Evolutionary conservation across 2,329 filamentous ascomycete species (phyloP), one percentile per base, ranked within the genome.

Genomic region (Curvularia eragrostidis): DNA sequence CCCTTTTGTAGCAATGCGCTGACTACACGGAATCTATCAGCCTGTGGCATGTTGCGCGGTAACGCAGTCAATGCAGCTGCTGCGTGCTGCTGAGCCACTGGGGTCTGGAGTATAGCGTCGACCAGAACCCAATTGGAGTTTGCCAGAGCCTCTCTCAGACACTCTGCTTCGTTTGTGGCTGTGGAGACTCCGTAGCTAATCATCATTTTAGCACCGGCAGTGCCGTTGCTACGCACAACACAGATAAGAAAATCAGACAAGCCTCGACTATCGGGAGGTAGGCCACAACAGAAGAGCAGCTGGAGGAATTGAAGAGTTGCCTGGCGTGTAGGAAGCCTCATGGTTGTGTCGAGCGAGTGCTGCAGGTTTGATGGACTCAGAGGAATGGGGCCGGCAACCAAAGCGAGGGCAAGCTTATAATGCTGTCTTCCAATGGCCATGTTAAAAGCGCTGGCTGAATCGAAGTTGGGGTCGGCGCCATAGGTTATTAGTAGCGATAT

Each of bases 381-480:
- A 34, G 56, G 62, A 19, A 67, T 69, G 1, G 72, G 65, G 0
- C 73, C 72, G 41, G 72, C 65, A 4, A 70, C 67, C 39, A 76
- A 39, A 9, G 69, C 67, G 39, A 74, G 58, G 3, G 70, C 63
- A 38, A 73, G 46, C 13, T 65, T 68, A 59, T 73, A 76, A 18
- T 72, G 65, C 26, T 71, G 66, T 43, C 61, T 63, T 10, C 70
- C 66, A 32, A 76, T 72, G 3, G 73, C 67, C 61, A 67, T 71
- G 12, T 70, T 70, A 2, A 75, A 52, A 48, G 73, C 73, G 53
- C 65, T 69, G 44, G 72, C 70, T 6, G 66, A 64, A 38, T 75
- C 66, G 56, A 72, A 75, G 54, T 76, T 76, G 12, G 73, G 73
- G 55, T 76, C 70, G 21, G 72, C 74, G 7, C 73, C 73, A 54